Conservation (phyloP, 495 filamentous ascomycete species). For the Tuber aestivum region DNA sequence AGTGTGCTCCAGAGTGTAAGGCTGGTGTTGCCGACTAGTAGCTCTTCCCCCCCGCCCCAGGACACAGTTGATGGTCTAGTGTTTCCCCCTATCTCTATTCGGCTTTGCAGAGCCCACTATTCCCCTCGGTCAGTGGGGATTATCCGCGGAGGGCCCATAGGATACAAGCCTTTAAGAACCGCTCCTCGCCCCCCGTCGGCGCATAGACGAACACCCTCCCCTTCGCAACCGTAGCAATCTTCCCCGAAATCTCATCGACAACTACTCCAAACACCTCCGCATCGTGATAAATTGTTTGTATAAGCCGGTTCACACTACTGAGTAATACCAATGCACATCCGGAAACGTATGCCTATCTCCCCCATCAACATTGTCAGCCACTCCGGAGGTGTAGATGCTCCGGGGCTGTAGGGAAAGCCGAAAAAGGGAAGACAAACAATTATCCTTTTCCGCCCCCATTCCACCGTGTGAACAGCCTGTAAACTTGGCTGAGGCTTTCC, state of each 20-base stretch:
- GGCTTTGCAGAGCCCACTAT: slow-evolving; percentile 52
- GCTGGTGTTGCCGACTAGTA: slow-evolving; percentile 66
- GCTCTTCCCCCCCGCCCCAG: slow-evolving; percentile 77
- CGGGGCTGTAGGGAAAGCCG: slow-evolving; percentile 3
- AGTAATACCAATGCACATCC: slow-evolving; percentile 82
- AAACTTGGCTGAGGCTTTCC: slow-evolving; percentile 84
- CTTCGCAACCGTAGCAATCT: slow-evolving; percentile 68
- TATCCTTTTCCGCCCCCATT: slow-evolving; percentile 73
- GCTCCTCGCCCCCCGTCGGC: slow-evolving; percentile 65
- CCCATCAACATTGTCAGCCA: slow-evolving; percentile 13
- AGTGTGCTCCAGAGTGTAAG: slow-evolving; percentile 65
- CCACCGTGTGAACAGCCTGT: slow-evolving; percentile 79
- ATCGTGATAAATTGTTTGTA: slow-evolving; percentile 89
- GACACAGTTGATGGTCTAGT: slow-evolving; percentile 55
- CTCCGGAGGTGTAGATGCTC: not conserved
- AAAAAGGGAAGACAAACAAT: slow-evolving; percentile 54
- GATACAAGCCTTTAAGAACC: slow-evolving; percentile 57
- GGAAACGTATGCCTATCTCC: slow-evolving; percentile 70
- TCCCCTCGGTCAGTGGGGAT: slow-evolving; percentile 18
- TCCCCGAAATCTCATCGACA: slow-evolving; percentile 75
- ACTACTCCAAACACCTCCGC: slow-evolving; percentile 65
- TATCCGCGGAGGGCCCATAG: slow-evolving; percentile 3
- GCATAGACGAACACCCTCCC: slow-evolving; percentile 68
- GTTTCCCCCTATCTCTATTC: slow-evolving; percentile 38
- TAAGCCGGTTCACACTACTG: slow-evolving; percentile 61